Conservation (phyloP, 2,329 filamentous ascomycete genomes). For the Trichophyton schoenleinii region DNA sequence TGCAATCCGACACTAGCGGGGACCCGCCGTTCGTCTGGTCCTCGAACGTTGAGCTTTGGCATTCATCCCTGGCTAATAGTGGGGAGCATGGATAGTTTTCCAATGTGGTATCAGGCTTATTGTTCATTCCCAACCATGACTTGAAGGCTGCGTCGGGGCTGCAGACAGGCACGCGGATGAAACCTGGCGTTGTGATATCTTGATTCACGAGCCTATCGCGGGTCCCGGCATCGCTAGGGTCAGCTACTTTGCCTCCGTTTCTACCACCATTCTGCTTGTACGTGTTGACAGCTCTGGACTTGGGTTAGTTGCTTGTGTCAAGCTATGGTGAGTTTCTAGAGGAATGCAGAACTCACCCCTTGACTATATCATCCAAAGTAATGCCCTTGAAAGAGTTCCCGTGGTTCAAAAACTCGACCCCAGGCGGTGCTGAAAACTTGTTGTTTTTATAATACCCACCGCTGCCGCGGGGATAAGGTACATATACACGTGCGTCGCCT, state of each 20-base stretch:
- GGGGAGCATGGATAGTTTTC: neutral
- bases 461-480: neutral
- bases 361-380: neutral
- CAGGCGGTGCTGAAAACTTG: neutral
- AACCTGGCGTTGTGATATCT: constrained; percentile 27
- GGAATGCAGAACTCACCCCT: neutral
- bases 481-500: constrained; percentile 15
- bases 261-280: constrained; percentile 19
- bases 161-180: constrained; percentile 30
- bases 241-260: constrained; percentile 20
- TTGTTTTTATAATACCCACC: neutral
- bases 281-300: neutral
- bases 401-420: neutral
- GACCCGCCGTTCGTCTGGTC: constrained; percentile 9
- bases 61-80: constrained; percentile 17
- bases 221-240: constrained; percentile 17
- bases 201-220: constrained; percentile 16
- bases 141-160: constrained; percentile 22
- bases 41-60: constrained; percentile 12
- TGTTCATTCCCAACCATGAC: constrained; percentile 21
- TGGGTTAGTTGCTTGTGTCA: neutral
- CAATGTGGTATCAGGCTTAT: constrained; percentile 9
- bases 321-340: neutral
- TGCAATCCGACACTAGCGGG: constrained; percentile 5
- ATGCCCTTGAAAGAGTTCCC: neutral